Conservation (phyloP, 192 early-diverging fungal genomes). For the Phycomyces blakesleeanus region DNA sequence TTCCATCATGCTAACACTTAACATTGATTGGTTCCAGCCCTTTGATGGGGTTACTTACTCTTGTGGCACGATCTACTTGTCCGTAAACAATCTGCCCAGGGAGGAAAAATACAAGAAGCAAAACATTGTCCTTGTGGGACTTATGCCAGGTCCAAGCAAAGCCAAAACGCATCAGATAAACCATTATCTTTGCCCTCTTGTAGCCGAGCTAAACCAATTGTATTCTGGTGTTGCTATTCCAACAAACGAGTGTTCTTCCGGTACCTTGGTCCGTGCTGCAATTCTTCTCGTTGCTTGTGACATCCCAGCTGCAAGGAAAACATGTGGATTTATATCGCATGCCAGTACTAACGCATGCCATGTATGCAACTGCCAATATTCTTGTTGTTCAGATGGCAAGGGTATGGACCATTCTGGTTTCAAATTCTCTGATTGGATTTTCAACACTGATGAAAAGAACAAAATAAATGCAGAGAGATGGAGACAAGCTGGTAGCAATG, state of each 20-base stretch:
- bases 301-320: too few relatives aligned
- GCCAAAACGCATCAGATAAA: not conserved
- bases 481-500: too few relatives aligned
- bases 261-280: too few relatives aligned
- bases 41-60: too few relatives aligned
- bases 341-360: not conserved
- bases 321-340: not conserved
- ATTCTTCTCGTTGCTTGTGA: too few relatives aligned
- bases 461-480: too few relatives aligned
- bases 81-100: constrained; percentile 5
- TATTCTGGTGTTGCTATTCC: not conserved
- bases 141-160: constrained; percentile 6
- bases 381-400: not conserved
- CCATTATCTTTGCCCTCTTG: not conserved
- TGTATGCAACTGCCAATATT: not conserved
- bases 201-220: not conserved
- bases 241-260: too few relatives aligned
- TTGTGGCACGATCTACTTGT: not conserved
- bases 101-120: not conserved
- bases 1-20: too few relatives aligned
- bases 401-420: too few relatives aligned
- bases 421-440: too few relatives aligned
- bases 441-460: too few relatives aligned
- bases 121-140: not conserved
- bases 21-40: too few relatives aligned